Base-by-base conservation (phyloP, 192 early-diverging fungal species). In the Backusella tuberculispora region DNA sequence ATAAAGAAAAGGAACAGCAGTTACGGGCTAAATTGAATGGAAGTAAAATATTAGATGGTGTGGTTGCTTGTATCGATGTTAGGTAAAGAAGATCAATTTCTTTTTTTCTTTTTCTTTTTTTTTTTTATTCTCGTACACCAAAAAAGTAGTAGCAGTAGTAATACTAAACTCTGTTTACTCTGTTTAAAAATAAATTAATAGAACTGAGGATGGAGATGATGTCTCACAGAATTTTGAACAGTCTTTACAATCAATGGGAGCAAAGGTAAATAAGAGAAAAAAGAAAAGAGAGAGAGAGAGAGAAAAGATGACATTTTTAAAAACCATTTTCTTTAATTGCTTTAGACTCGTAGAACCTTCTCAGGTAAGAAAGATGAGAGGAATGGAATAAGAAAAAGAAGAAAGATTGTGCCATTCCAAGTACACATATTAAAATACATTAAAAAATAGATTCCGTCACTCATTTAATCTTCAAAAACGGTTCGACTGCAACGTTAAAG, bases 131-230 rank as follows among this genome's bases (percentile, higher is more conserved):
- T 48, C 21, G 29, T 37, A 3, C 5, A 45, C 44, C 5, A 45
- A 45, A 45, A 45, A 45, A 12, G 44, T 5, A 45, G 44, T 5
- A 45, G 44, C 5, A 12, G 29, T 2, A 34, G 29, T 34, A 34
- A 2, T 34, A 1, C 29, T 40, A 63, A 63, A 34, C 29, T 34
- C 29, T 34, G 29, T 34, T 34, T 34, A 34, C 2, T 1, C 29
- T 34, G 29, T 34, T 34, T 34, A 1, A 34, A 34, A 34, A 34
- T 38, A n/a, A n/a, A n/a, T n/a, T n/a, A n/a, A 38, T 34, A 80
- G 79, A 53, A 80, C 79, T 0, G 79, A 80, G 6, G 79, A 80
- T 44, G 79, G 79, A 0, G 79, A 80, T 44, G 79, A 80, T 76
- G 79, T 76, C 9, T 76, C 79, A 6, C 26, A 66, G 29, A 76